A percentile compares a stretch with the other conserved stretches of the same genome.
phyloP scores from a whole-genome alignment of 2,329 filamentous ascomycete species.

The Botrytis cinerea region DNA sequence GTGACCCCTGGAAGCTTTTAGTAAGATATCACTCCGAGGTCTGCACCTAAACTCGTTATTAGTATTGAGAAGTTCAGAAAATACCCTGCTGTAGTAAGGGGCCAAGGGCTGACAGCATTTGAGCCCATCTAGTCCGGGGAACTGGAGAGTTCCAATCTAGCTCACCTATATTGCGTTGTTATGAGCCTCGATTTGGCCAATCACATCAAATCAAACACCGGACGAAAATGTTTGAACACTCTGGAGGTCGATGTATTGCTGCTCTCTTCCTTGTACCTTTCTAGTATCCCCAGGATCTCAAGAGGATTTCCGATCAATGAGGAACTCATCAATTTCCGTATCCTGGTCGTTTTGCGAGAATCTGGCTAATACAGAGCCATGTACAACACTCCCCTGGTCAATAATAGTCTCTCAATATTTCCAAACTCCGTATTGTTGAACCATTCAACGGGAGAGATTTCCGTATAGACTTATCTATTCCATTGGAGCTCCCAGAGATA shows the following conservation, averaged over 20 bases:
- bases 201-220: neutral
- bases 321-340: slow-evolving; percentile 1
- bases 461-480: neutral
- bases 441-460: slow-evolving; percentile 11
- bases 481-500: neutral
- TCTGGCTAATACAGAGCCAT: neutral
- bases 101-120: neutral
- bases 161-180: slow-evolving; percentile 1
- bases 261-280: neutral
- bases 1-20: neutral
- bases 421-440: neutral
- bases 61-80: neutral
- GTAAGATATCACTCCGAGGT: neutral
- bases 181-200: neutral
- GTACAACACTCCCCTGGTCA: slow-evolving; percentile 14
- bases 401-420: slow-evolving; percentile 10
- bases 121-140: neutral
- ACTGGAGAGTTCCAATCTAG: neutral
- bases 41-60: neutral
- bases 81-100: slow-evolving; percentile 2
- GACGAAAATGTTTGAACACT: neutral
- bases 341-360: neutral
- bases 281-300: neutral
- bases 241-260: neutral
- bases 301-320: neutral